Evolutionary conservation across 2,329 filamentous ascomycete species (phyloP), one percentile per base, ranked within the genome.

Genomic region (Purpureocillium lavendulum): DNA sequence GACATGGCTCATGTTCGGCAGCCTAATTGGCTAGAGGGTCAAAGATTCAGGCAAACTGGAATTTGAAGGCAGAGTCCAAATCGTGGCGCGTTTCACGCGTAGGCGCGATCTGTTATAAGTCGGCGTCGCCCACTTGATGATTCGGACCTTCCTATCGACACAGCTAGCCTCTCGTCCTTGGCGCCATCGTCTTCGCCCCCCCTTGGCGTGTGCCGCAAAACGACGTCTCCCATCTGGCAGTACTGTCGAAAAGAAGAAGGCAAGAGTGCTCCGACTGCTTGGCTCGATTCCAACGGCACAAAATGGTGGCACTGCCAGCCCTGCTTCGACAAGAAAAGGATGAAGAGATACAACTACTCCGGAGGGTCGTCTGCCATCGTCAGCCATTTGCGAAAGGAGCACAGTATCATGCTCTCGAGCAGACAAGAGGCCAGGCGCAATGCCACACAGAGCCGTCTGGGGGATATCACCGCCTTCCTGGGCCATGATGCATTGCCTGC

Each of bases 301-400:
- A 33, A 15, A 33, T 38, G 30, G 36, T 38, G 36, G 36, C 31
- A 38, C 26, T 38, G 36, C 30, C 36, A 33, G 36, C 36, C 36
- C 6, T 38, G 36, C 30, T 38, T 38, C 30, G 31, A 17, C 30
- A 38, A 38, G 36, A 38, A 38, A 29, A 33, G 13, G 15, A 13
- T 11, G 6, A 38, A 33, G 16, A 7, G 18, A 21, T 38, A 38
- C 36, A 38, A 38, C 4, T 38, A 33, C 18, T 38, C 36, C 29
- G 36, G 36, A 4, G 36, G 36, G 4, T 38, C 36, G 36, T 38
- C 36, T 10, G 18, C 36, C 9, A 38, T 38, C 29, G 18, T 32
- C 18, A 31, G 10, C 14, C 36, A 38, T 32, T 17, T 38, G 36
- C 36, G 28, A n/a, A 38, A 38, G 15, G 21, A 26, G 10, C 21